These are phyloP conservation scores for Ambrosia trifida DNA, from an alignment of 129 eudicot species.

Conservation along the genomic window DNA sequence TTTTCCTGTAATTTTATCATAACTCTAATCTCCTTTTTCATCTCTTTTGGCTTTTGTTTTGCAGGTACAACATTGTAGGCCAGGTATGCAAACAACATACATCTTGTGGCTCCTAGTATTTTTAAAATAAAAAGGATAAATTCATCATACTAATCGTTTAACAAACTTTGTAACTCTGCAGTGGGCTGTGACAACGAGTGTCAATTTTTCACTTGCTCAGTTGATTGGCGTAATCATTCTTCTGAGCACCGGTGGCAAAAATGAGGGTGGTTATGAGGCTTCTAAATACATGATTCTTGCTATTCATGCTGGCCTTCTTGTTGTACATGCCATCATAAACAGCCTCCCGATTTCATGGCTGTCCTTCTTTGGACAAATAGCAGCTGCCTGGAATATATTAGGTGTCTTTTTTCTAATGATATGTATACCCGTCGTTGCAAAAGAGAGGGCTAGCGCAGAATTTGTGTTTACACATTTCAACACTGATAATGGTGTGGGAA, in stretches of 20 bases:
- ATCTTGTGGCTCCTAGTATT: slow-evolving; percentile 21
- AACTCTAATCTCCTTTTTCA: background rate
- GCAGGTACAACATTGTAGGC: slow-evolving; percentile 99
- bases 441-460: slow-evolving; percentile 66
- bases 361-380: slow-evolving; percentile 86
- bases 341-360: slow-evolving; percentile 88
- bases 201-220: slow-evolving; percentile 90
- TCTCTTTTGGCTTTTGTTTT: slow-evolving; percentile 20
- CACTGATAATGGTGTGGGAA: slow-evolving; percentile 71
- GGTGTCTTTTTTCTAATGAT: slow-evolving; percentile 97
- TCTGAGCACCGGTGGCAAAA: slow-evolving; percentile 85
- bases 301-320: slow-evolving; percentile 75
- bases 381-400: slow-evolving; percentile 87
- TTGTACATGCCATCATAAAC: slow-evolving; percentile 78
- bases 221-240: slow-evolving; percentile 83
- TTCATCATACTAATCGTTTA: background rate
- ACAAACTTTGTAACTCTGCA: slow-evolving; percentile 44
- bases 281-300: slow-evolving; percentile 79
- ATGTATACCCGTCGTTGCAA: slow-evolving; percentile 73
- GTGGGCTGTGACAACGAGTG: slow-evolving; percentile 99
- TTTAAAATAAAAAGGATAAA: background rate
- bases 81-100: slow-evolving; percentile 57
- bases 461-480: slow-evolving; percentile 94
- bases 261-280: slow-evolving; percentile 82
- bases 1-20: background rate